Base-by-base conservation (phyloP, 148 eudicot species). In the Cornus controversa region DNA sequence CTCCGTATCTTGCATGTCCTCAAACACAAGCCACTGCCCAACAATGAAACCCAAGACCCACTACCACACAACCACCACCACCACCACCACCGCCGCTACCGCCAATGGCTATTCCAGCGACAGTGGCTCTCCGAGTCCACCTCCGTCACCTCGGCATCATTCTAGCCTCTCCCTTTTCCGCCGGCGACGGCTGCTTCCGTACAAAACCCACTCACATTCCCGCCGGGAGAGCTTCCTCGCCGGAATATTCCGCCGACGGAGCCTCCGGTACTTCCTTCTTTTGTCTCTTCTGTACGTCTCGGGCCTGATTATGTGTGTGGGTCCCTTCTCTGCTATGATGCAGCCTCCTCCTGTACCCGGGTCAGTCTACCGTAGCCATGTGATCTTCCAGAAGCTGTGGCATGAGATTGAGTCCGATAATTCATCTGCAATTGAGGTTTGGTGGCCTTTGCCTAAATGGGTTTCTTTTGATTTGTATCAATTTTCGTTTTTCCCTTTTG, bases 361-460 rank as follows among this genome's bases (percentile, higher is more conserved):
- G 5, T 89, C 94, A 0, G 76, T 91, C 47, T 92, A 91, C 74
- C 86, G 83, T 10, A 86, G 89, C 71, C 91, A 88, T 72, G 78
- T 88, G 74, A 75, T 91, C 60, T 92, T 92, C 74, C 83, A 71
- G 31, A 89, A 88, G 13, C 88, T 92, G 54, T 83, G 92, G 68
- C 67, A 42, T 16, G 83, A 74, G 8, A 92, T 92, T 71, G 77
- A 83, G 47, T 42, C 73, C 57, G 93, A 91, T 63, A 77, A 76
- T 70, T 80, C 91, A 23, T 83, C 88, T 26, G 58, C 74, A 40
- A 64, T 91, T 82, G 72, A 92, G 94, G 97, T 90, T 40, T 40
- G 45, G 45, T 40, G 45, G 45, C 45, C 8, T 40, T 9, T 54
- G 4, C 57, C 53, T 0, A 7, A 36, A 6, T 54, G 26, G 37